These are phyloP conservation scores for Trypanosoma mega DNA, from an alignment of 208 protist genomes.

Conservation along the genomic window DNA sequence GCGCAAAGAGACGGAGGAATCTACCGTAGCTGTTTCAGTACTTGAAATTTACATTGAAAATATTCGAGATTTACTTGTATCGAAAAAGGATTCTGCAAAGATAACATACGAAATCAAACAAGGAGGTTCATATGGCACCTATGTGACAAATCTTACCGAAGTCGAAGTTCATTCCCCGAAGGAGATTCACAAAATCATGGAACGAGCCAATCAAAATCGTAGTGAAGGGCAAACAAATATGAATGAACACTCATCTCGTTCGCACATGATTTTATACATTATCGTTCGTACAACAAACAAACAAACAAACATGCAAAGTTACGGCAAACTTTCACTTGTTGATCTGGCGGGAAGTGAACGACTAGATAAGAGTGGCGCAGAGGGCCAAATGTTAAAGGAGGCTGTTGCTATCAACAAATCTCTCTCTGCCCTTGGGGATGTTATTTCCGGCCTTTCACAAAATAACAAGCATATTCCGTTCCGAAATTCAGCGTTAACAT, in stretches of 20 bases:
- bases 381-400: conserved; percentile 88
- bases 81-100: conserved; percentile 50
- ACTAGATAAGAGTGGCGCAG: conserved; percentile 85
- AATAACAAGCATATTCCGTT: conserved; percentile 90
- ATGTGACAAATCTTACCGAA: conserved; percentile 90
- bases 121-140: conserved; percentile 85
- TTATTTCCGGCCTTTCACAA: conserved; percentile 85
- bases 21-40: conserved; percentile 79
- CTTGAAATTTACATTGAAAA: conserved; percentile 92
- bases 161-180: conserved; percentile 51
- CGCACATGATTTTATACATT: conserved; percentile 94
- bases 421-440: conserved; percentile 87
- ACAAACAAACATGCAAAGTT: conserved; percentile 85
- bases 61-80: conserved; percentile 85
- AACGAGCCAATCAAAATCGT: conserved; percentile 59
- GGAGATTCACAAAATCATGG: conserved; percentile 87
- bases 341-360: conserved; percentile 93
- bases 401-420: conserved; percentile 93
- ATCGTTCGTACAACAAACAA: conserved; percentile 87
- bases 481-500: conserved; percentile 91
- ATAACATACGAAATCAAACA: conserved; percentile 86
- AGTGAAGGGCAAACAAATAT: conserved; percentile 91
- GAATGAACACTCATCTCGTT: conserved; percentile 93
- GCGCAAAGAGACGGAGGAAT: conserved; percentile 82
- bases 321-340: conserved; percentile 93